Conservation (phyloP, 192 early-diverging fungal species). For the Rhizophagus prolifer region DNA sequence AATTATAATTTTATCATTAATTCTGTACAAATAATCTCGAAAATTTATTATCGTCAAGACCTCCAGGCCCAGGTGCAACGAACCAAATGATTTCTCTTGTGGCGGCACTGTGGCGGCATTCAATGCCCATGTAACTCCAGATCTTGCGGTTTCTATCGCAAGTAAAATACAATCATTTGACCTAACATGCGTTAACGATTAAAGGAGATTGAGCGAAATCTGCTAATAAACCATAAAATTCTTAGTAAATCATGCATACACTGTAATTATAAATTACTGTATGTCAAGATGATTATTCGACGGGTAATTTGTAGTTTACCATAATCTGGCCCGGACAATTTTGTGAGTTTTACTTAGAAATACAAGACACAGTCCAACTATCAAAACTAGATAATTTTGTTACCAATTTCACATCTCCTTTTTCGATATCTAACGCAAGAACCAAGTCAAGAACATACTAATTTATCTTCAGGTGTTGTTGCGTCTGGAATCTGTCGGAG, state of each 20-base stretch:
- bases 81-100: not conserved
- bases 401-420: not conserved
- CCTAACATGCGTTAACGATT: not conserved
- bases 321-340: not conserved
- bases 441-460: not conserved
- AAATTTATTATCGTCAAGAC: not conserved
- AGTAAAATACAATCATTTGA: not conserved
- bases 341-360: not conserved
- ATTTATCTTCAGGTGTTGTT: too few species aligned
- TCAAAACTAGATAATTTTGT: not conserved
- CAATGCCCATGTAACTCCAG: not conserved
- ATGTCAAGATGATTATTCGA: too few species aligned
- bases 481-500: too few species aligned
- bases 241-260: not conserved
- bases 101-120: not conserved
- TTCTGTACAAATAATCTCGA: too few species aligned
- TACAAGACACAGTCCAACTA: not conserved
- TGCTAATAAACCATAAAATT: not conserved
- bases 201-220: not conserved
- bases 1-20: not conserved
- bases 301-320: not conserved
- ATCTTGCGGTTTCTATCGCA: not conserved
- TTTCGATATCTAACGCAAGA: not conserved
- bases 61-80: not conserved
- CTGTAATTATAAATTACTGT: too few species aligned